Base-by-base conservation (phyloP, 2,329 filamentous ascomycete species). In the Geoglossum cookeanum region DNA sequence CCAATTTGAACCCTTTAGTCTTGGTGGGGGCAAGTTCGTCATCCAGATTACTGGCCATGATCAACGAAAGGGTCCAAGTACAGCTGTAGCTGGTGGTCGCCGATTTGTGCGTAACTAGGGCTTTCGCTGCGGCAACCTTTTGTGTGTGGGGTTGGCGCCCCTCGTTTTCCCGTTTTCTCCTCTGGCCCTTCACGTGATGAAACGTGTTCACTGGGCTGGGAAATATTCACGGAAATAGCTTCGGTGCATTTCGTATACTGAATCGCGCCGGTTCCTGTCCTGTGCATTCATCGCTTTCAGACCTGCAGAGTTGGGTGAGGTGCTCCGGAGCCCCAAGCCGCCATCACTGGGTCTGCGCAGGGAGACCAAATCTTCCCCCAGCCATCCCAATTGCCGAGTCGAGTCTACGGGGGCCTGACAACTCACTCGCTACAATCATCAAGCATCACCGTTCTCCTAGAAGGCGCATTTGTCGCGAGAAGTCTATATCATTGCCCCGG, bases 1-100 rank as follows among this genome's bases (percentile, higher is more conserved):
- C 90, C 68, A 96, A 85, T 81, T 94, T 96, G 84, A 96, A 97
- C 69, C 91, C 91, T 74, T 90, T 84, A 63, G 90, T 96, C 74
- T 84, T 79, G 75, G 92, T 86, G 62, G 88, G 84, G 71, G 85
- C 77, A 64, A 91, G 81, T 67, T 97, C 91, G 61, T 95, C 88
- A 11, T 87, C 79, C 62, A 83, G 75, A 67, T 79, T 75, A 65
- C 81, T 78, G 63, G 82, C 76, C 84, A 87, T 87, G 65, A 17
- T 39, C 30, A 15, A 37, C 3, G 27, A 35, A 45, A 27, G 27
- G 39, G 27, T 47, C 15, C 15, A 44, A 11, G 51, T 39, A 29
- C 22, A 54, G 51, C 27, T 7, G 51, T 37, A 13, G 29, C 9
- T n/a, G 4, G 32, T 22, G 42, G 42, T 45, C n/a, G 42, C 22